Conservation (phyloP, 345 rosid genomes). For the Gossypium australe region DNA sequence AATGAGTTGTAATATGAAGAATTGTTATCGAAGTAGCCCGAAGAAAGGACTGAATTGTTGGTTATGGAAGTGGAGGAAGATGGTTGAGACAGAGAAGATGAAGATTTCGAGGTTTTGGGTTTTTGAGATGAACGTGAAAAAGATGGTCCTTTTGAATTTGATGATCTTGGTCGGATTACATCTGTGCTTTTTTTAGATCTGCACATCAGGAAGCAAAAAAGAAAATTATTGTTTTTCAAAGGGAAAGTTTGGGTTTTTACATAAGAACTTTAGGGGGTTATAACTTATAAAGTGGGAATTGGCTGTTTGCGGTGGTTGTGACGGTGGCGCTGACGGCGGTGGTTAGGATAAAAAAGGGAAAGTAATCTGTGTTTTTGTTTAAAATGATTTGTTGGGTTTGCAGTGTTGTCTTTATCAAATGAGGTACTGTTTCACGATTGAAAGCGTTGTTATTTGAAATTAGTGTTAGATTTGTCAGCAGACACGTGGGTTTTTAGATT, state of each 20-base stretch:
- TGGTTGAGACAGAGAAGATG: neutral
- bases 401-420: neutral
- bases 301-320: neutral
- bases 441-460: no score
- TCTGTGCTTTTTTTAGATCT: constrained; percentile 9
- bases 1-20: constrained; percentile 6
- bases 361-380: neutral
- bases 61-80: neutral
- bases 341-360: neutral
- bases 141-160: neutral
- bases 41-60: neutral
- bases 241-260: neutral
- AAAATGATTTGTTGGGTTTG: neutral
- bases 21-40: constrained; percentile 5
- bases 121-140: neutral
- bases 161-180: neutral
- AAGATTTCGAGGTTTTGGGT: constrained; percentile 8
- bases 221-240: neutral
- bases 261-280: neutral
- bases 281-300: no score
- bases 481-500: no score
- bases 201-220: constrained; percentile 1
- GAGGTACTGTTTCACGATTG: neutral
- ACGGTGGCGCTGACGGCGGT: neutral
- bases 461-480: no score